Conservation (phyloP, 148 eudicot genomes). For the Cornus controversa region DNA sequence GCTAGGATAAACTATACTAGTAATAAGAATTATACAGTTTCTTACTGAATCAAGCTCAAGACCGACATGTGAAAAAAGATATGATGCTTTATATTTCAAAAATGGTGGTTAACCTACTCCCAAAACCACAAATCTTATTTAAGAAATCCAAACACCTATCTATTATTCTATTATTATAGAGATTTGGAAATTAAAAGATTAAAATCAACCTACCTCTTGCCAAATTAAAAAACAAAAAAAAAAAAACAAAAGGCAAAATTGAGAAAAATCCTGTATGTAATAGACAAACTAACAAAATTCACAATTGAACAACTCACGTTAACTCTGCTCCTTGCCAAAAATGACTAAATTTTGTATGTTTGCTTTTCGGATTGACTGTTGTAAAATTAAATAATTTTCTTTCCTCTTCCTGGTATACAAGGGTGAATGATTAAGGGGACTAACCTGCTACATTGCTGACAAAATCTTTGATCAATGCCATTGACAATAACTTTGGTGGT, state of each 20-base stretch:
- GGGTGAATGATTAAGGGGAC: constrained; percentile 14
- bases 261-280: no score
- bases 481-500: constrained; percentile 76
- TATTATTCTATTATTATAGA: no score
- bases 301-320: no score
- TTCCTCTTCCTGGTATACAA: not conserved
- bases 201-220: constrained; percentile 1
- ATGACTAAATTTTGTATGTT: not conserved
- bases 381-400: not conserved
- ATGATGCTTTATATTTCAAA: not conserved
- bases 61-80: not conserved
- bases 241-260: not conserved
- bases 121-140: not conserved
- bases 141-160: not conserved
- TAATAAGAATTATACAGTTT: not conserved
- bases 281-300: not conserved
- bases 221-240: not conserved
- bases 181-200: not conserved
- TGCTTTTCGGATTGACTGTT: not conserved
- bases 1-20: not conserved
- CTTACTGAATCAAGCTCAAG: not conserved
- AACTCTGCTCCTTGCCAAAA: no score
- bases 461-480: constrained; percentile 83
- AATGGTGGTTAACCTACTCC: not conserved
- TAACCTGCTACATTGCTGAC: constrained; percentile 99